phyloP scores from a whole-genome alignment of 176 grass and related monocot species.

The Juncus inflexus region DNA sequence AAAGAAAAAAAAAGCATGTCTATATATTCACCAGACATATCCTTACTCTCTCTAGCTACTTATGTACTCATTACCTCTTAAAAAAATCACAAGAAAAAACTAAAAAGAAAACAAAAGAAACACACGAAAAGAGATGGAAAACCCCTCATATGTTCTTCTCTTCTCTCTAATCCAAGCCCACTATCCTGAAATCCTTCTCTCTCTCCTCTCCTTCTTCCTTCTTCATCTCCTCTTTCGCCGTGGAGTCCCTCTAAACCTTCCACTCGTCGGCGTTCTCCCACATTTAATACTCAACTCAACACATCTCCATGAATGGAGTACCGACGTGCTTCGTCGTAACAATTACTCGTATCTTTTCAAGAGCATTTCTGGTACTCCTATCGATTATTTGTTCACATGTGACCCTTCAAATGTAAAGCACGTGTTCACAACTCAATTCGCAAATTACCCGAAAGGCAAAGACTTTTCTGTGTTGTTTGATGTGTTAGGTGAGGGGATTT shows the following conservation, averaged over 20 bases:
- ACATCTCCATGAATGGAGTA: slow-evolving; percentile 47
- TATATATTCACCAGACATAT: background rate
- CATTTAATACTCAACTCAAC: slow-evolving; percentile 21
- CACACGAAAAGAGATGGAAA: background rate
- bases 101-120: slow-evolving; percentile 3
- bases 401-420: slow-evolving; percentile 64
- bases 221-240: slow-evolving; percentile 32
- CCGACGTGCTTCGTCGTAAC: slow-evolving; percentile 18
- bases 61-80: background rate
- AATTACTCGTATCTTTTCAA: slow-evolving; percentile 36
- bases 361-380: slow-evolving; percentile 35
- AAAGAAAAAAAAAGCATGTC: background rate
- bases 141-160: slow-evolving; percentile 1
- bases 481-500: slow-evolving; percentile 61
- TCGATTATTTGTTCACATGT: slow-evolving; percentile 49
- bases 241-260: slow-evolving; percentile 54
- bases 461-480: slow-evolving; percentile 55
- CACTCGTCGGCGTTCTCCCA: slow-evolving; percentile 54
- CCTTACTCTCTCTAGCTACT: background rate
- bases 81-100: background rate
- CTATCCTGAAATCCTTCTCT: slow-evolving; percentile 54
- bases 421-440: slow-evolving; percentile 51
- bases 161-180: slow-evolving; percentile 3
- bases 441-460: slow-evolving; percentile 71
- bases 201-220: slow-evolving; percentile 44